Evolutionary conservation across 2,329 filamentous ascomycete species (phyloP), one percentile per base, ranked within the genome.

Genomic region (Aaosphaeria arxii): DNA sequence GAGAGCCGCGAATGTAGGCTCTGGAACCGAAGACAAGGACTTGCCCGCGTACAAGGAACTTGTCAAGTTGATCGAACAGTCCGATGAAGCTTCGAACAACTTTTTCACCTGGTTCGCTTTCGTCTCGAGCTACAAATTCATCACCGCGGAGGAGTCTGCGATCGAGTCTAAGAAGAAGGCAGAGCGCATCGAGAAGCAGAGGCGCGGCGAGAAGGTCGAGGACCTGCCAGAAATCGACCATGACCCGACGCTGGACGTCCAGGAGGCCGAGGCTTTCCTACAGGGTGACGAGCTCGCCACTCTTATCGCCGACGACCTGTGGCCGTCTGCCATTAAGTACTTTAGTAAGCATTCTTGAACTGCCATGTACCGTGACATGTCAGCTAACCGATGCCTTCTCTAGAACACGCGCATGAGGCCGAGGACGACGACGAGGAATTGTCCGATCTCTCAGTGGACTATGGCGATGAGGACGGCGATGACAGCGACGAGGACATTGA

Each of bases 31-130:
- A 13, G 57, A 58, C 41, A 74, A 79, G 49, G 64, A 71, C 46
- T 66, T 83, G 43, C 74, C 77, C 38, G 77, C 80, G 55, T 83
- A 79, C 65, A 76, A 80, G 63, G 71, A 74, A 40, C 67, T 87
- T 46, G 72, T 75, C 39, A 70, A 76, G 59, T 77, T 79, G 70
- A 72, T 83, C 30, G 77, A 79, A 43, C 70, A 72, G 56, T 84
- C 79, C 11, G 81, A 82, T 42, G 78, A 87, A 52, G 83, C 82
- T 41, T 84, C 80, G 5, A 67, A 85, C 44, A 91, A 86, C 73
- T 96, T 96, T 79, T 96, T 96, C 68, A 83, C 85, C 49, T 94
- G 87, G 81, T 96, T 96, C 69, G 89, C 87, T 46, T 96, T 86
- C 75, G 72, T 77, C 13, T 74, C 72, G 9, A 67, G 83, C 79